Evolutionary conservation across 73 alveolate species (phyloP), one percentile per base, ranked within the genome.

Genomic region (Tetrahymena elliotti): DNA sequence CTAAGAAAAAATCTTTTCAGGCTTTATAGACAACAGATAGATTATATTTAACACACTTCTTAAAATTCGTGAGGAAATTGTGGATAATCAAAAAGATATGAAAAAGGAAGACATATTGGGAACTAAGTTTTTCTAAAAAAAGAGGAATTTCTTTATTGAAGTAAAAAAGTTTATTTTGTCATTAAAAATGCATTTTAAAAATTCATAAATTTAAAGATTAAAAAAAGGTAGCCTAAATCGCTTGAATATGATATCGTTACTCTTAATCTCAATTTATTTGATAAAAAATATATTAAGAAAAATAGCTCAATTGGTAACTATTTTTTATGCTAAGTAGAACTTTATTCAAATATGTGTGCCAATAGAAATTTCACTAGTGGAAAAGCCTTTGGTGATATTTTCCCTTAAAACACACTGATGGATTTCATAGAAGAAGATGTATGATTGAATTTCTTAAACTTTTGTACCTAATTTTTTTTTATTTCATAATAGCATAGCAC

Each of bases 361-460:
- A 94, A 94, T 94, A 84, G 96, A 94, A 94, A 94, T 35, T 94
- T 84, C 54, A 94, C 96, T 9, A 38, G 96, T 88, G 96, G 93
- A 31, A 94, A 94, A 47, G 93, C 93, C 41, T 52, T 94, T 39
- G 24, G 93, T 24, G 96, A 94, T 52, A 34, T 94, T 83, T 52
- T 94, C 15, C 96, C 96, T 0, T 11, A 92, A 34, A 41, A 94
- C 5, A 93, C 88, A 22, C 82, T 94, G 9, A 83, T 94, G 53
- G 22, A 39, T 16, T 94, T 68, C 36, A 68, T 68, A n/a, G 38
- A 68, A 2, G 88, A 68, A 4, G n/a, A n/a, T 68, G 82, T 47
- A 47, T 24, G 33, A 52, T 12, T 9, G 12, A 24, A 2, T 27
- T 68, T 68, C n/a, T 27, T 68, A 27, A 31, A 3, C 2, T 4